These are phyloP conservation scores for Elongisporangium anandrum DNA, from an alignment of 352 stramenopile species.

Conservation along the genomic window DNA sequence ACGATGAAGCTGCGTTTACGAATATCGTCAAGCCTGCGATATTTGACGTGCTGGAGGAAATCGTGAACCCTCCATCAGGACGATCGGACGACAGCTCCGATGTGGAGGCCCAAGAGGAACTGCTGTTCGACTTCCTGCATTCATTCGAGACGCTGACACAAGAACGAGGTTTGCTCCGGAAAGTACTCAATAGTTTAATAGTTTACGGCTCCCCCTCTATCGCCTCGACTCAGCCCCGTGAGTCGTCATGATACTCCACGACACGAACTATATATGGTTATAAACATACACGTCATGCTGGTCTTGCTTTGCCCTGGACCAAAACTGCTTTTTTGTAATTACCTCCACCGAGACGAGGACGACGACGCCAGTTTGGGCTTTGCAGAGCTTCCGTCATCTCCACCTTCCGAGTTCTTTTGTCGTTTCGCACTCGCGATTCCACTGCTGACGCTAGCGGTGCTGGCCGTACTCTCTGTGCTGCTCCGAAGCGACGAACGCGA, in stretches of 20 bases:
- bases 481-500: background rate
- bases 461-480: background rate
- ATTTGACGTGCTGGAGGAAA: constrained; percentile 60
- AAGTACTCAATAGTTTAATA: constrained; percentile 62
- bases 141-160: constrained; percentile 69
- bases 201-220: constrained; percentile 2
- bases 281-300: background rate
- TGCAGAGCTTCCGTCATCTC: background rate
- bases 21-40: constrained; percentile 77
- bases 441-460: background rate
- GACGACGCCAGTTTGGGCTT: background rate
- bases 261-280: background rate
- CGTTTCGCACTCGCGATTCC: background rate
- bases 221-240: background rate
- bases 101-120: constrained; percentile 51
- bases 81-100: constrained; percentile 21
- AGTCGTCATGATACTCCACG: background rate
- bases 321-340: background rate
- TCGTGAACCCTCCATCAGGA: constrained; percentile 18
- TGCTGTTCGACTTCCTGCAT: constrained; percentile 78
- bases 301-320: background rate
- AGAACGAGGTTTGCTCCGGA: constrained; percentile 50
- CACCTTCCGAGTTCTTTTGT: background rate
- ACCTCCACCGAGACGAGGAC: background rate
- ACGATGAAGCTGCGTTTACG: constrained; percentile 54